A percentile compares a stretch with the other conserved stretches of the same genome.
These are phyloP conservation scores for Pichia exigua DNA, from an alignment of 805 yeast species.

Conservation along the genomic window DNA sequence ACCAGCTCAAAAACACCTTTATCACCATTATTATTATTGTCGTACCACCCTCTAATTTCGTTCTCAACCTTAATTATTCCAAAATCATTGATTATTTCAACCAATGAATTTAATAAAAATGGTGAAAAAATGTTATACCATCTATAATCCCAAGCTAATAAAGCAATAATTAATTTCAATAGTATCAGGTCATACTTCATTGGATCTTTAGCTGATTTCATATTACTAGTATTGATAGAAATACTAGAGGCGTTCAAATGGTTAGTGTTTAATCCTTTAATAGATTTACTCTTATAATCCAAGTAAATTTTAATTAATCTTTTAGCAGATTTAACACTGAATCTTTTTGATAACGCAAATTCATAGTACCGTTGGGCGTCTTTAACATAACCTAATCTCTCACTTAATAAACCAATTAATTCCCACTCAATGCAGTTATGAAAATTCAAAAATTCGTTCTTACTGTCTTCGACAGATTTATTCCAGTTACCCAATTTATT, in stretches of 20 bases:
- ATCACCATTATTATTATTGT: constrained; percentile 39
- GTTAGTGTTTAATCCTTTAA: not conserved
- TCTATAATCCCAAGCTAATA: constrained; percentile 96
- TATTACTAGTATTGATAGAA: not conserved
- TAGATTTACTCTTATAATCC: constrained; percentile 1
- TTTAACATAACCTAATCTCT: constrained; percentile 73
- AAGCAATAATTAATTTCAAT: constrained; percentile 61
- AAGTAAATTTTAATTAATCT: constrained; percentile 62
- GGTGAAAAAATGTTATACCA: constrained; percentile 95
- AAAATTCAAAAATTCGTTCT: not conserved
- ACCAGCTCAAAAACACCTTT: constrained; percentile 52
- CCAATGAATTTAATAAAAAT: constrained; percentile 46
- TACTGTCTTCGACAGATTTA: constrained; percentile 39
- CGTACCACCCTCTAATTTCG: constrained; percentile 60
- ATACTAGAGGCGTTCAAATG: constrained; percentile 1
- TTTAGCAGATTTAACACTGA: constrained; percentile 72
- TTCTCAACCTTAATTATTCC: constrained; percentile 73
- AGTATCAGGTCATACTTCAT: constrained; percentile 45
- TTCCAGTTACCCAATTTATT: constrained; percentile 26
- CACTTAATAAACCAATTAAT: constrained; percentile 76
- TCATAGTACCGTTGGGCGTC: constrained; percentile 85
- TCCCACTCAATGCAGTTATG: constrained; percentile 59
- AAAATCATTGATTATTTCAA: constrained; percentile 60
- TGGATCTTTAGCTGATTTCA: constrained; percentile 3
- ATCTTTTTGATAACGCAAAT: constrained; percentile 62